Evolutionary conservation across 768 basidiomycete genomes (phyloP).

Genomic region (Suillus americanus): DNA sequence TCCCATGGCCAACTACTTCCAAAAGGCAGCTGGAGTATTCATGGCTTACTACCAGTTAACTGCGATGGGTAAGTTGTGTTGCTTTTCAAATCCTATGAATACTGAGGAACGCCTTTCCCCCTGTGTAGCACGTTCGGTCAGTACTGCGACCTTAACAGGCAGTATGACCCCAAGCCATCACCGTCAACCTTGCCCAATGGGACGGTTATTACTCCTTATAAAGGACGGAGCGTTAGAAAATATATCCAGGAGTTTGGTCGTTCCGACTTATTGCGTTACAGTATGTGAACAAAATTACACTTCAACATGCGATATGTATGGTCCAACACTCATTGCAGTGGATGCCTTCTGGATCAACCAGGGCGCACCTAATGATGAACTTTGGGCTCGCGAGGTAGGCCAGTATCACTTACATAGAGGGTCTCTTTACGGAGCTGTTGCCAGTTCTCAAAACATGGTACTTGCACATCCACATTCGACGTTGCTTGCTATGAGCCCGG

Average conservation of each 20-base stretch:
- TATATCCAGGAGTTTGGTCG: constrained; percentile 58
- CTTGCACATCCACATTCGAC: constrained; percentile 77
- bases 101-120: constrained; percentile 5
- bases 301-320: neutral
- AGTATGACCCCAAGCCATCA: constrained; percentile 58
- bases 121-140: constrained; percentile 53
- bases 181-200: constrained; percentile 52
- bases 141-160: constrained; percentile 64
- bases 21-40: constrained; percentile 67
- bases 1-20: constrained; percentile 59
- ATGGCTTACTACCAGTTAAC: constrained; percentile 78
- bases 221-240: constrained; percentile 59
- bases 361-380: constrained; percentile 54
- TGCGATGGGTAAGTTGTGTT: constrained; percentile 51
- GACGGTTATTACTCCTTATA: constrained; percentile 51
- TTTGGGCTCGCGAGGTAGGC: constrained; percentile 71
- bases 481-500: constrained; percentile 61
- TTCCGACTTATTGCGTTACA: constrained; percentile 52
- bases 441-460: constrained; percentile 70
- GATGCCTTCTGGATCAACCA: constrained; percentile 72
- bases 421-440: neutral
- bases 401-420: neutral
- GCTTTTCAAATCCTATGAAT: neutral
- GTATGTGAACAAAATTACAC: constrained; percentile 35
- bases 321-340: constrained; percentile 39